A percentile compares a stretch with the other conserved stretches of the same genome.
These are phyloP conservation scores for Fusarium begoniae DNA, from an alignment of 2,329 filamentous ascomycete species.

Conservation along the genomic window DNA sequence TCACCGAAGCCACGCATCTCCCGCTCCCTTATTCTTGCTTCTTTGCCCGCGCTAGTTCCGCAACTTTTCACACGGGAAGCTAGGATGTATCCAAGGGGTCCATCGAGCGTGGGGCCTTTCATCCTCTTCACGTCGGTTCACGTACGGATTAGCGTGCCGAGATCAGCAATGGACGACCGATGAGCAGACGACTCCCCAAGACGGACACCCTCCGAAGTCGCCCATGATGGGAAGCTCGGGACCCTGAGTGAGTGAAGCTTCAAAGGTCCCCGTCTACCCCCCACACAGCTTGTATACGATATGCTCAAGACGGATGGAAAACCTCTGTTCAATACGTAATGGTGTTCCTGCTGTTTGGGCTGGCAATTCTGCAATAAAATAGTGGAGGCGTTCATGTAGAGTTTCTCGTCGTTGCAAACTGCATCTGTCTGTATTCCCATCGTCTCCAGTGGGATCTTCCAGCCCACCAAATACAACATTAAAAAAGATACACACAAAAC, in stretches of 20 bases:
- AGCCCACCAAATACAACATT: background rate
- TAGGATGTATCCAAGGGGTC: conserved; percentile 4
- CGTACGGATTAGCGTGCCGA: conserved; percentile 19
- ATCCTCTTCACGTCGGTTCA: background rate
- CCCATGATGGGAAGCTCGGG: conserved; percentile 14
- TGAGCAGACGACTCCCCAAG: background rate
- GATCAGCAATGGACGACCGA: conserved; percentile 21
- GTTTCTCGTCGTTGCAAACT: conserved; percentile 1
- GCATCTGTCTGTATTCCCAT: conserved; percentile 19
- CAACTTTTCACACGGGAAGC: conserved; percentile 7
- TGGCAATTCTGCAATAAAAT: conserved; percentile 18
- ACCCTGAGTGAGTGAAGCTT: conserved; percentile 2
- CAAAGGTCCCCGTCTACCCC: conserved; percentile 14
- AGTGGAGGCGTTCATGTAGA: conserved; percentile 36
- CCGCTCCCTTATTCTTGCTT: background rate
- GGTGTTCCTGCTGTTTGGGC: conserved; percentile 18
- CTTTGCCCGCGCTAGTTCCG: background rate
- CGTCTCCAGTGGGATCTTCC: background rate
- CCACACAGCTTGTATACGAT: conserved; percentile 15
- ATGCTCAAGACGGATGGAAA: background rate
- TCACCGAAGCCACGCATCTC: background rate
- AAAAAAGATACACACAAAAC: background rate
- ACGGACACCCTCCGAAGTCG: conserved; percentile 31
- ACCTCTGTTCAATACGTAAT: conserved; percentile 37
- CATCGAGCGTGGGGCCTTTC: conserved; percentile 25